A percentile compares a stretch with the other conserved stretches of the same genome.
Conservation (phyloP, 164 flowering plant species). For the Chimonanthus praecox region DNA sequence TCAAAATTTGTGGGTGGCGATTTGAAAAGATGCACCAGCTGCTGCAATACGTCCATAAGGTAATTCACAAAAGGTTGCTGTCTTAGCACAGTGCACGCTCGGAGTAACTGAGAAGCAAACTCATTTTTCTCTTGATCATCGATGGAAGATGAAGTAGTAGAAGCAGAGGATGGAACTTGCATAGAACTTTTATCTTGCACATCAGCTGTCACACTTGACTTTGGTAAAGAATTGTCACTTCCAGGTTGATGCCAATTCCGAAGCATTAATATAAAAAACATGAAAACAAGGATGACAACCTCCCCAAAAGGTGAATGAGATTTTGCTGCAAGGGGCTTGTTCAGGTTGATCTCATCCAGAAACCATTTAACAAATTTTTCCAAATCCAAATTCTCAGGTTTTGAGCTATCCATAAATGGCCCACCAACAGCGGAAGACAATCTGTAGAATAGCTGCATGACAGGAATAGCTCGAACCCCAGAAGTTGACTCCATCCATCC, state of each 20-base stretch:
- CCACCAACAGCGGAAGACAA: slow-evolving; percentile 95
- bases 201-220: slow-evolving; percentile 48
- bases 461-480: slow-evolving; percentile 78
- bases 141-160: slow-evolving; percentile 31
- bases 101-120: slow-evolving; percentile 70
- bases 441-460: slow-evolving; percentile 93
- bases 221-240: slow-evolving; percentile 47
- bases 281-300: slow-evolving; percentile 78
- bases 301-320: slow-evolving; percentile 90
- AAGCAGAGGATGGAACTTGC: slow-evolving; percentile 30
- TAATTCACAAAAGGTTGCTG: slow-evolving; percentile 84
- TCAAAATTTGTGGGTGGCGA: slow-evolving; percentile 61
- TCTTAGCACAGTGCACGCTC: slow-evolving; percentile 80
- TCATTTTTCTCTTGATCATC: slow-evolving; percentile 75
- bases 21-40: slow-evolving; percentile 78
- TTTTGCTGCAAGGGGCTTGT: slow-evolving; percentile 53
- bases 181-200: slow-evolving; percentile 44
- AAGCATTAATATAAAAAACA: slow-evolving; percentile 98
- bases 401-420: slow-evolving; percentile 80
- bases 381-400: slow-evolving; percentile 65
- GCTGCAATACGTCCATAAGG: slow-evolving; percentile 89
- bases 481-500: slow-evolving; percentile 96
- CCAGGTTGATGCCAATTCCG: slow-evolving; percentile 99
- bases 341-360: slow-evolving; percentile 78
- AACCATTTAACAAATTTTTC: slow-evolving; percentile 87